Conservation (phyloP, 163 green algal species). For the Prototheca wickerhamii region DNA sequence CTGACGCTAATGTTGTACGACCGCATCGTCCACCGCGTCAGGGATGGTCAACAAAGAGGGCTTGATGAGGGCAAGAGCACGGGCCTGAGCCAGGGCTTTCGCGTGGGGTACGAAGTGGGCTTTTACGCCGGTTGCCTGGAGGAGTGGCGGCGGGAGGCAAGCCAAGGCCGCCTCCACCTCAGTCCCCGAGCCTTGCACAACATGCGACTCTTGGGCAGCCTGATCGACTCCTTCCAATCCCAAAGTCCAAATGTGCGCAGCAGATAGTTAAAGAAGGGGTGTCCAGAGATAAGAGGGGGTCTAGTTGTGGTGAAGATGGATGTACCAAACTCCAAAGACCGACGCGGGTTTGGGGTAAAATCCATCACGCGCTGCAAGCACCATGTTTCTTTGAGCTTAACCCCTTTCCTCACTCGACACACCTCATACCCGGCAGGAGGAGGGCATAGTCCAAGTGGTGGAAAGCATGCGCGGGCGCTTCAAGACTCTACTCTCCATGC, state of each 20-base stretch:
- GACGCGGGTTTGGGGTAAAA: too few relatives aligned
- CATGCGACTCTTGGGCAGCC: background rate
- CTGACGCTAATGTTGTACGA: too few relatives aligned
- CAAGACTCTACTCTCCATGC: slow-evolving; percentile 26
- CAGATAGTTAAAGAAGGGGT: too few relatives aligned
- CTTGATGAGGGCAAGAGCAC: slow-evolving; percentile 23
- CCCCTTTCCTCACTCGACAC: too few relatives aligned
- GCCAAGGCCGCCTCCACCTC: slow-evolving; percentile 1
- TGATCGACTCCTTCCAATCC: background rate
- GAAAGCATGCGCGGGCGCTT: slow-evolving; percentile 30
- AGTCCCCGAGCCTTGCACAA: background rate
- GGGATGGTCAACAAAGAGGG: slow-evolving; percentile 21
- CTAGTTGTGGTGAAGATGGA: too few relatives aligned
- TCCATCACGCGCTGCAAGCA: background rate
- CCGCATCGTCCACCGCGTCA: background rate
- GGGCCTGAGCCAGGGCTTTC: slow-evolving; percentile 38
- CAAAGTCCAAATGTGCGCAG: background rate
- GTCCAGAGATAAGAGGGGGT: too few relatives aligned
- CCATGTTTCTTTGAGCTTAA: background rate
- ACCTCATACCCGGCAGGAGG: slow-evolving; percentile 26
- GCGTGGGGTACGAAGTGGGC: slow-evolving; percentile 41
- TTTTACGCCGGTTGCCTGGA: slow-evolving; percentile 40
- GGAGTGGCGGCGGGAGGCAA: slow-evolving; percentile 28
- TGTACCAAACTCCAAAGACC: too few relatives aligned
- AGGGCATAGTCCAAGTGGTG: slow-evolving; percentile 35